phyloP scores from a whole-genome alignment of 208 protist genomes.

The Acanthamoeba castellanii region DNA sequence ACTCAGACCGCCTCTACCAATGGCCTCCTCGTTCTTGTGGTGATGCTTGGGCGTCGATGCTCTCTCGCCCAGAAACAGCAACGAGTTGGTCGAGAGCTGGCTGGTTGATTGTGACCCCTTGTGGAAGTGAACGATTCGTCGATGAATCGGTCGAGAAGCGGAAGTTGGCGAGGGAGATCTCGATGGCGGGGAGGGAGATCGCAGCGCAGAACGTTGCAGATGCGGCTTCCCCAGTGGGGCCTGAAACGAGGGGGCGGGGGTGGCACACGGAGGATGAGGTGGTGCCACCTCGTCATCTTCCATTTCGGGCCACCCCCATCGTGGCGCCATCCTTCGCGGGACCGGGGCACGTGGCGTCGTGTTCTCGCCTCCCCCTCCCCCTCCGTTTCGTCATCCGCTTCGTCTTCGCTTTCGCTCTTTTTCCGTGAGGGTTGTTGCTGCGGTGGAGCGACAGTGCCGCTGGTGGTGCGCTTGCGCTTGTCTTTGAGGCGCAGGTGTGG shows the following conservation, averaged over 20 bases:
- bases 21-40: background rate
- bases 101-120: background rate
- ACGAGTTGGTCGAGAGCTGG: background rate
- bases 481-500: no score
- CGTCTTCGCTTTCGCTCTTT: constrained; percentile 9
- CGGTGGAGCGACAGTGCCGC: no score
- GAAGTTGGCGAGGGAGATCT: background rate
- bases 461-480: no score
- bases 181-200: background rate
- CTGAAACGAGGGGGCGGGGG: background rate
- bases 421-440: no score
- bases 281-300: background rate
- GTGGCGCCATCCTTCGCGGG: constrained; percentile 8
- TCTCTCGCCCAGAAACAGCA: background rate
- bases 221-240: constrained; percentile 29
- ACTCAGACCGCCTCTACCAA: constrained; percentile 30
- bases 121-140: background rate
- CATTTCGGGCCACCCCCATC: background rate
- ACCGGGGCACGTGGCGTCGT: background rate
- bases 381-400: constrained; percentile 27
- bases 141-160: background rate
- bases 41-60: background rate
- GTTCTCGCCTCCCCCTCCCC: background rate
- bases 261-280: background rate
- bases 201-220: background rate